Percentiles rank a stretch among this genome's conserved stretches.
phyloP scores from a whole-genome alignment of 352 stramenopile species.

The Pythium sukuiense region DNA sequence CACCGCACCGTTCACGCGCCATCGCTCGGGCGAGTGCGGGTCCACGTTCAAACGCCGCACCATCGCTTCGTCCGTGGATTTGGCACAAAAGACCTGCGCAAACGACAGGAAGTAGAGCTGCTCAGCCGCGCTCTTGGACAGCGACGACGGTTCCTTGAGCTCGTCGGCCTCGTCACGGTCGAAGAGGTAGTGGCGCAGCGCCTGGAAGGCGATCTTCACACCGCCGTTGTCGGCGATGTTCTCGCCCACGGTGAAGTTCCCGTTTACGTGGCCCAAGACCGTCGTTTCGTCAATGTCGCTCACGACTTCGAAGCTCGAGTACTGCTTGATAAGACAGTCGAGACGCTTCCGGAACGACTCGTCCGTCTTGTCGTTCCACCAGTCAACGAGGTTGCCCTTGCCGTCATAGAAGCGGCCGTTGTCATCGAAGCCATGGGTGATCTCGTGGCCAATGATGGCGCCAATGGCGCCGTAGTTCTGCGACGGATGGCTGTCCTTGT shows the following conservation, averaged over 20 bases:
- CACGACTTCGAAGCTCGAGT: slow-evolving; percentile 41
- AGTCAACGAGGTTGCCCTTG: slow-evolving; percentile 91
- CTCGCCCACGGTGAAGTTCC: slow-evolving; percentile 76
- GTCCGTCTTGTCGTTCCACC: slow-evolving; percentile 90
- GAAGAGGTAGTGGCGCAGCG: slow-evolving; percentile 47
- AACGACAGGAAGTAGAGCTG: slow-evolving; percentile 84
- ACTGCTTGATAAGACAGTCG: slow-evolving; percentile 69
- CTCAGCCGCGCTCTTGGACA: slow-evolving; percentile 31
- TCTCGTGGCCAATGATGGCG: slow-evolving; percentile 93
- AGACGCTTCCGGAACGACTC: slow-evolving; percentile 66
- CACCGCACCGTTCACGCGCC: slow-evolving; percentile 76
- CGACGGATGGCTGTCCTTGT: slow-evolving; percentile 71
- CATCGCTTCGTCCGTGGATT: slow-evolving; percentile 57
- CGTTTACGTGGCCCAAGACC: slow-evolving; percentile 68
- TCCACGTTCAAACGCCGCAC: slow-evolving; percentile 54
- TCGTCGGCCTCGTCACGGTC: slow-evolving; percentile 31
- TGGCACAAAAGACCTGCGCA: slow-evolving; percentile 70
- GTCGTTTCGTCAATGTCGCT: slow-evolving; percentile 42
- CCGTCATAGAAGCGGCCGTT: slow-evolving; percentile 88
- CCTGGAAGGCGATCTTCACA: slow-evolving; percentile 67
- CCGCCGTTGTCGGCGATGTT: slow-evolving; percentile 87
- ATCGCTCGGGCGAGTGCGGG: slow-evolving; percentile 62
- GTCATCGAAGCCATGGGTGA: slow-evolving; percentile 96
- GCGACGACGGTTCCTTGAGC: slow-evolving; percentile 12
- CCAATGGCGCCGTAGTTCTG: slow-evolving; percentile 95